A percentile compares a stretch with the other conserved stretches of the same genome.
Conservation (phyloP, 768 basidiomycete species). For the Russula compacta region DNA sequence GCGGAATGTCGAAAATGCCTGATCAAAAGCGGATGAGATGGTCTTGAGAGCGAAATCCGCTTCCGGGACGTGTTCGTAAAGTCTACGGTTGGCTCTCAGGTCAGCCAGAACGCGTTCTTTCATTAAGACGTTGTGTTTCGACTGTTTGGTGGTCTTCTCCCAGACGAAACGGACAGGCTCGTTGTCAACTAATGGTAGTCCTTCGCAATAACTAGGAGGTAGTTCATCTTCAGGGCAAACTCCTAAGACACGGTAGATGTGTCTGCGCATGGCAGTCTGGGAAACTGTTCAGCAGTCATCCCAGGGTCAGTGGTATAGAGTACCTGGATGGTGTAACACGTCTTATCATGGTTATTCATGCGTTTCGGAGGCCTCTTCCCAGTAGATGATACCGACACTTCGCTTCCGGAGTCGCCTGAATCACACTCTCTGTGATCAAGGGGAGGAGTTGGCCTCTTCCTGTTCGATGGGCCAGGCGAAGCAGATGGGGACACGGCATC, state of each 20-base stretch:
- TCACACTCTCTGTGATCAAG: constrained; percentile 1
- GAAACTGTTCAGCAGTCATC: not conserved
- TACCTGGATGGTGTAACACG: constrained; percentile 62
- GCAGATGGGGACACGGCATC: constrained; percentile 30
- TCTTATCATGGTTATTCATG: constrained; percentile 51
- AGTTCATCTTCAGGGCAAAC: constrained; percentile 46
- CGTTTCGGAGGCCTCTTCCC: constrained; percentile 34
- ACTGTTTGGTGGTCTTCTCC: constrained; percentile 70
- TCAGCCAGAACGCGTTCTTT: constrained; percentile 54
- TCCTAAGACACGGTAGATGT: constrained; percentile 52
- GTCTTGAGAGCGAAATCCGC: constrained; percentile 57
- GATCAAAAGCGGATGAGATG: constrained; percentile 58
- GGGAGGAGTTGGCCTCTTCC: constrained; percentile 18
- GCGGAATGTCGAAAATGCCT: constrained; percentile 57
- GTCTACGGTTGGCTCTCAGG: constrained; percentile 43
- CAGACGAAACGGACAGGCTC: constrained; percentile 71
- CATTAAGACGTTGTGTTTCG: constrained; percentile 65
- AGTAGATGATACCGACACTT: constrained; percentile 28
- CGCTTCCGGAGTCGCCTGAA: constrained; percentile 27
- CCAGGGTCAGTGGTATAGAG: constrained; percentile 13
- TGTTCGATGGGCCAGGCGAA: constrained; percentile 25
- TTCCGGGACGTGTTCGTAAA: constrained; percentile 56
- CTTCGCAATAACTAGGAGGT: constrained; percentile 55
- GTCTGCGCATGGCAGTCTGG: constrained; percentile 64
- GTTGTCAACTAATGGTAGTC: constrained; percentile 32